Base-by-base conservation (phyloP, 169 alveolate genomes). In the Plasmodium malariae region DNA sequence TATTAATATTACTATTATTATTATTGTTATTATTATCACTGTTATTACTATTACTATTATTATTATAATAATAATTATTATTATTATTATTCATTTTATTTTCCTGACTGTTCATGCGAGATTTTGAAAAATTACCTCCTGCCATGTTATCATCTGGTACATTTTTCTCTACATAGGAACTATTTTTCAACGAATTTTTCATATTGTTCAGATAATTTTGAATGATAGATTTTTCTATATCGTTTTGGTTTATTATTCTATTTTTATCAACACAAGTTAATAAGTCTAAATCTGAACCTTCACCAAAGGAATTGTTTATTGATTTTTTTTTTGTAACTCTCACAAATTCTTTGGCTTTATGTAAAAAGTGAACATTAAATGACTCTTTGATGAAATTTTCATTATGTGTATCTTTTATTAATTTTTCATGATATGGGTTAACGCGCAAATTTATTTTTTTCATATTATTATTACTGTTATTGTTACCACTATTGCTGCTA, bases 341-440 rank as follows among this genome's bases (percentile, higher is more conserved):
- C 19, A 83, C 40, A 51, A 83, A 83, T 67, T 83, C 91, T 40
- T 83, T 83, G 5, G 91, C 91, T 32, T 83, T 83, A 12, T 51
- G 63, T 48, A 83, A 83, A 67, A 83, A 83, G 12, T 83, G 85
- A 24, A 67, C 91, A 36, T 83, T 83, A 54, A 83, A 83, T 21
- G 91, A 83, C 2, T 83, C 91, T 34, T 59, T 67, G 32, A 68
- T 83, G 54, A 83, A 83, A 60, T 83, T 67, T 14, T 32, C 73
- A 67, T 83, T 83, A 26, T 28, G 72, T 19, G 65, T 67, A 65
- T 83, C 91, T 40, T 83, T 83, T 17, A 67, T 83, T 32, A 83
- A 54, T 34, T 67, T 45, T 49, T 83, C 91, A 83, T 83, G 91
- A 65, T 49, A 83, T 19, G 83, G 80, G 51, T 83, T 83, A 19